These are phyloP conservation scores for Suhomyces bribrorum DNA, from an alignment of 1,139 yeast species.

Conservation along the genomic window DNA sequence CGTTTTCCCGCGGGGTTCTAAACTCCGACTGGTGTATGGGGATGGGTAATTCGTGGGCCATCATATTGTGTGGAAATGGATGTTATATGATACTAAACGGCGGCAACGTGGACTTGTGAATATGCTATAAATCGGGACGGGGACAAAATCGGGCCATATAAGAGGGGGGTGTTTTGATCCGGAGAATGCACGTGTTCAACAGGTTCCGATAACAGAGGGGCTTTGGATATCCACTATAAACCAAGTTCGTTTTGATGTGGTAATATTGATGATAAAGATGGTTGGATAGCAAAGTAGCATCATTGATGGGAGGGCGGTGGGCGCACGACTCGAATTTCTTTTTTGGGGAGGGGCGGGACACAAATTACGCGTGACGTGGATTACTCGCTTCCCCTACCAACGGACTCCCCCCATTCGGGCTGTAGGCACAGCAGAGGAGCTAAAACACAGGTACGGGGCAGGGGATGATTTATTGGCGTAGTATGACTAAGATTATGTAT, in stretches of 20 bases:
- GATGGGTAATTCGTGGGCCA: constrained; percentile 43
- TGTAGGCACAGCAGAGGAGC: too few relatives aligned
- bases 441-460: too few relatives aligned
- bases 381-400: too few relatives aligned
- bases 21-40: constrained; percentile 22
- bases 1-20: constrained; percentile 12
- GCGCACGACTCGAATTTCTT: constrained; percentile 5
- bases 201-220: too few relatives aligned
- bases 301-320: constrained; percentile 4
- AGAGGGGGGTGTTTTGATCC: not conserved
- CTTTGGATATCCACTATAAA: too few relatives aligned
- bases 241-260: too few relatives aligned
- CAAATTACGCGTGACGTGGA: constrained; percentile 3
- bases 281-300: constrained; percentile 1
- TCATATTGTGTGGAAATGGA: constrained; percentile 26
- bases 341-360: constrained; percentile 3
- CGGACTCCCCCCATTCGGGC: too few relatives aligned
- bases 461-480: too few relatives aligned
- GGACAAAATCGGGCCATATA: not conserved
- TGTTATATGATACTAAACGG: constrained; percentile 6
- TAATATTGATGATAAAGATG: too few relatives aligned
- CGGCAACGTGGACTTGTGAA: constrained; percentile 5
- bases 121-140: not conserved
- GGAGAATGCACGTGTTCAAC: too few relatives aligned
- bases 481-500: too few relatives aligned